Conservation (phyloP, 2,329 filamentous ascomycete species). For the Trichoderma sp. region DNA sequence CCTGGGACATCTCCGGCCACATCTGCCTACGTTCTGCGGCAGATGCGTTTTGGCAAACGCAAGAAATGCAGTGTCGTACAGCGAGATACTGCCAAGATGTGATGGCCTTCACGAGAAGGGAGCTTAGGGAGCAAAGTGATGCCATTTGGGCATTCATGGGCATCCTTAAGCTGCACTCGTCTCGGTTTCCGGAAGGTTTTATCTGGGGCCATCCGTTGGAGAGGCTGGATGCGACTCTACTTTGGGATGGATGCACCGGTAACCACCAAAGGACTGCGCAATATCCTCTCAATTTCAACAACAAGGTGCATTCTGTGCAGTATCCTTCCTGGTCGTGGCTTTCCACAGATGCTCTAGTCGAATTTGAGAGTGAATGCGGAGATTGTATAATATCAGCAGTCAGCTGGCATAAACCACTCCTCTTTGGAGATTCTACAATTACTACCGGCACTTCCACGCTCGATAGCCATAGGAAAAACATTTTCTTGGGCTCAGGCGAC, state of each 20-base stretch:
- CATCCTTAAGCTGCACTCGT: not conserved
- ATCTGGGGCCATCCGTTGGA: not conserved
- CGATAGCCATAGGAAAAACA: not conserved
- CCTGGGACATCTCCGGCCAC: not conserved
- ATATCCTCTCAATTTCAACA: not conserved
- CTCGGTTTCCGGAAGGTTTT: not conserved
- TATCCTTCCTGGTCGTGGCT: slow-evolving; percentile 1
- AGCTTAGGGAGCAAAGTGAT: not conserved
- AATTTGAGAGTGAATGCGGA: not conserved
- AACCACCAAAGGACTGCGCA: not conserved
- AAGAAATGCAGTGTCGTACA: not conserved
- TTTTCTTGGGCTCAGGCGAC: not conserved
- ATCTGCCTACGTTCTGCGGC: not conserved
- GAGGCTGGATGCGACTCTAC: not conserved
- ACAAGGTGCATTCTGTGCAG: not conserved
- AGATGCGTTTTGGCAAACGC: not conserved
- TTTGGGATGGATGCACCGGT: not conserved
- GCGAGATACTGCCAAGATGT: not conserved
- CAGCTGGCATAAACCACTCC: not conserved
- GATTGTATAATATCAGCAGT: not conserved
- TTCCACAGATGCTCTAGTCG: not conserved
- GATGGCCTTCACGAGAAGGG: not conserved
- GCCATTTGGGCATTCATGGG: not conserved
- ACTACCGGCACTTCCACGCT: not conserved
- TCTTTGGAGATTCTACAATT: not conserved